Evolutionary conservation across 2,329 filamentous ascomycete genomes (phyloP).

Genomic region (Dactylellina leptospora): DNA sequence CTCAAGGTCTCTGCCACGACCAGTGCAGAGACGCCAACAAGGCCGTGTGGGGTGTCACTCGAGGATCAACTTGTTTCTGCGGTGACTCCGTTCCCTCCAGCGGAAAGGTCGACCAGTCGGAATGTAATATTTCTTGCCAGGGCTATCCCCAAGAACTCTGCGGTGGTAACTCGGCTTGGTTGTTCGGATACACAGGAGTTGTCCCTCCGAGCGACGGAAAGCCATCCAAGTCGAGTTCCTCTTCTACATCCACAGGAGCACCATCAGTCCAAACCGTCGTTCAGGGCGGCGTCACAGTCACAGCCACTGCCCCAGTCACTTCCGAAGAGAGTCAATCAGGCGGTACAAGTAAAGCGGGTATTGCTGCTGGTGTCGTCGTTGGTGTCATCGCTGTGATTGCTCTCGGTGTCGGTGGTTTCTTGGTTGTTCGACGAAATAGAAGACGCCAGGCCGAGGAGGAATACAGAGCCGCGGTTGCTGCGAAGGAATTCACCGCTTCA

Average conservation of each 20-base stretch:
- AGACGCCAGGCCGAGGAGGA: conserved; percentile 83
- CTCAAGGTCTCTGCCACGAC: conserved; percentile 31
- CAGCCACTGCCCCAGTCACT: conserved; percentile 27
- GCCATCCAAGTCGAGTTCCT: conserved; percentile 16
- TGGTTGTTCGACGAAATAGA: conserved; percentile 78
- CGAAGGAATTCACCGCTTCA: conserved; percentile 71
- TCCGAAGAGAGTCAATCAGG: conserved; percentile 57
- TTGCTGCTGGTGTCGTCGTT: conserved; percentile 87
- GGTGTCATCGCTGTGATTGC: conserved; percentile 76
- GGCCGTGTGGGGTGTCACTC: conserved; percentile 71
- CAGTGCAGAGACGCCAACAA: conserved; percentile 19
- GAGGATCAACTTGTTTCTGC: conserved; percentile 75
- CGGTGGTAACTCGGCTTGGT: conserved; percentile 58
- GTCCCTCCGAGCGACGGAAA: conserved; percentile 39
- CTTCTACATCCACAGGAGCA: conserved; percentile 54
- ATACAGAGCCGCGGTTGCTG: conserved; percentile 80
- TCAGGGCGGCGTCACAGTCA: conserved; percentile 51
- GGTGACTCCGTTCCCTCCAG: conserved; percentile 73
- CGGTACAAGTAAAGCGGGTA: conserved; percentile 77
- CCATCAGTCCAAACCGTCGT: conserved; percentile 54
- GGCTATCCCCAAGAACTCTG: conserved; percentile 72
- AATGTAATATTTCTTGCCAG: conserved; percentile 73
- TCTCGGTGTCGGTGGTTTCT: conserved; percentile 73
- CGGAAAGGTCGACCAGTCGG: conserved; percentile 66
- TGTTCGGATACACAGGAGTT: conserved; percentile 43